Conservation (phyloP, 78 protist species). For the Polysphondylium violaceum region DNA sequence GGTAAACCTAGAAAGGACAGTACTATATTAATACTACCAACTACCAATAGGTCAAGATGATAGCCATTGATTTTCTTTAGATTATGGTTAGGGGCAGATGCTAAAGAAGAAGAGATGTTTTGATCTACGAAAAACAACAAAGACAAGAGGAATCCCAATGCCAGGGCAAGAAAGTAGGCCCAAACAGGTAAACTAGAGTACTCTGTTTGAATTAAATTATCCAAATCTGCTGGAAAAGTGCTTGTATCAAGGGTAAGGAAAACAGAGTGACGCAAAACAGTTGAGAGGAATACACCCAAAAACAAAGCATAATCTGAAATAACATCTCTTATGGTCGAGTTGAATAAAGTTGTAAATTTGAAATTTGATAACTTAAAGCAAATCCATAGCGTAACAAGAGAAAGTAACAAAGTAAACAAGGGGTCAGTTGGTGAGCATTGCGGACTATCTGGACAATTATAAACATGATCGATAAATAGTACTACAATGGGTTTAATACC, state of each 20-base stretch:
- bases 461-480: constrained; percentile 28
- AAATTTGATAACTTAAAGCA: constrained; percentile 34
- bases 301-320: constrained; percentile 44
- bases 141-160: constrained; percentile 29
- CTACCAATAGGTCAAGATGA: constrained; percentile 17
- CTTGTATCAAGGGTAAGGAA: background rate
- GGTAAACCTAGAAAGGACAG: constrained; percentile 38
- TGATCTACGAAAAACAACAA: constrained; percentile 23
- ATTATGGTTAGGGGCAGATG: background rate
- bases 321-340: background rate
- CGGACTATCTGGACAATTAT: background rate
- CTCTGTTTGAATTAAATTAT: background rate
- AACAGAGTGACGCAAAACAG: background rate
- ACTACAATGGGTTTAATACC: constrained; percentile 26
- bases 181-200: background rate
- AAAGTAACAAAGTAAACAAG: background rate
- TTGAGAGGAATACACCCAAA: constrained; percentile 5
- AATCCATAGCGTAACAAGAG: constrained; percentile 18
- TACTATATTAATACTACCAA: constrained; percentile 14
- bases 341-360: background rate
- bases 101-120: constrained; percentile 28
- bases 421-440: background rate
- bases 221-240: background rate
- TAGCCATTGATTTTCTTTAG: constrained; percentile 14
- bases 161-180: constrained; percentile 8